phyloP scores from a whole-genome alignment of 495 filamentous ascomycete species.

The Neurospora sp. region DNA sequence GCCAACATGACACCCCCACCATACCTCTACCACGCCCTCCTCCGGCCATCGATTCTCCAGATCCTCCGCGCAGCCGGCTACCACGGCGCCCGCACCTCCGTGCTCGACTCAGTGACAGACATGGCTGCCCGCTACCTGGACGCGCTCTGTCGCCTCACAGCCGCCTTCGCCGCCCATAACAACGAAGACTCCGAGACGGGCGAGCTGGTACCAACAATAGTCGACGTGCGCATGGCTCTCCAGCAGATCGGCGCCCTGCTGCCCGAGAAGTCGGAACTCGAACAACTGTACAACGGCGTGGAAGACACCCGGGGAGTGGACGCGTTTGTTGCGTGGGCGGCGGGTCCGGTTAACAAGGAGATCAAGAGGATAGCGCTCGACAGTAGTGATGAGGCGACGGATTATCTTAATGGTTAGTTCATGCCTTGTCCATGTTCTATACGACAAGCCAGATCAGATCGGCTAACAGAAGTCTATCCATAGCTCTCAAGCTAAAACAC shows the following conservation, averaged over 20 bases:
- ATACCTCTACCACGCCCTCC: slow-evolving; percentile 60
- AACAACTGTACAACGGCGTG: slow-evolving; percentile 28
- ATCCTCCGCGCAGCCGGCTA: slow-evolving; percentile 83
- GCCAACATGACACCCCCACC: slow-evolving; percentile 31
- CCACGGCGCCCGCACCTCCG: slow-evolving; percentile 60
- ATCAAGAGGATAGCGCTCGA: slow-evolving; percentile 53
- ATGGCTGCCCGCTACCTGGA: slow-evolving; percentile 64
- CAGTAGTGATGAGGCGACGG: slow-evolving; percentile 42
- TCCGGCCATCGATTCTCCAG: slow-evolving; percentile 72
- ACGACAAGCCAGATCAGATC: background rate
- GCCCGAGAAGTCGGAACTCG: slow-evolving; percentile 40
- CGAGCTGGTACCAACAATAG: slow-evolving; percentile 40
- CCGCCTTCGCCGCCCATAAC: slow-evolving; percentile 45
- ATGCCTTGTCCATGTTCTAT: background rate
- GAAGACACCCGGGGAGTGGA: slow-evolving; percentile 71
- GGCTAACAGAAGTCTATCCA: background rate
- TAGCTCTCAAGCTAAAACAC: slow-evolving; percentile 71
- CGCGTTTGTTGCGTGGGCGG: slow-evolving; percentile 64
- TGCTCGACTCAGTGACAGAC: slow-evolving; percentile 69
- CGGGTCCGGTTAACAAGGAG: slow-evolving; percentile 55
- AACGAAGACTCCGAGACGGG: slow-evolving; percentile 19
- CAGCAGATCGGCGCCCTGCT: slow-evolving; percentile 61
- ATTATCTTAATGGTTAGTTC: slow-evolving; percentile 57
- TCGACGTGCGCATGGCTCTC: slow-evolving; percentile 75
- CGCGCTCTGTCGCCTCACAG: slow-evolving; percentile 54